phyloP scores from a whole-genome alignment of 371 early-diverging fungal species.

The Mucor irregularis region DNA sequence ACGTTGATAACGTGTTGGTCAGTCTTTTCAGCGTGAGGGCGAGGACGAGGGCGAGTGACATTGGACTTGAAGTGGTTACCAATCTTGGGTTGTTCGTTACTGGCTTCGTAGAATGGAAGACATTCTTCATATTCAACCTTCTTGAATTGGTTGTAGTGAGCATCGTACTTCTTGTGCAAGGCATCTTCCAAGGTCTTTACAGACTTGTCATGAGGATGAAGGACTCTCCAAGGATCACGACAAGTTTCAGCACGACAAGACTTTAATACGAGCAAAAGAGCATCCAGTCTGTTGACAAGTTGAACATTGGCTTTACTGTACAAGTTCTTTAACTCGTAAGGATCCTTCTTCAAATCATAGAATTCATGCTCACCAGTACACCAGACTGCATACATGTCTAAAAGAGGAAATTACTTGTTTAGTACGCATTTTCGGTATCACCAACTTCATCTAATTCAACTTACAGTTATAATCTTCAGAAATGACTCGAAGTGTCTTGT shows the following conservation, averaged over 20 bases:
- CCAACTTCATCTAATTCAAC: background rate
- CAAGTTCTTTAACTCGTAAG: conserved; percentile 57
- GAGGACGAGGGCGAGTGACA: background rate
- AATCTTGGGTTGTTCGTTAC: conserved; percentile 32
- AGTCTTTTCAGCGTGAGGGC: background rate
- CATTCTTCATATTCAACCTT: conserved; percentile 38
- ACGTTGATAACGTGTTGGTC: conserved; percentile 5
- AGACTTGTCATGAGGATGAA: conserved; percentile 38
- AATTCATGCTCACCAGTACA: conserved; percentile 68
- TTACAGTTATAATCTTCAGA: conserved; percentile 52
- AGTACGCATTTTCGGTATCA: background rate
- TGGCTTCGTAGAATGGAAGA: conserved; percentile 16
- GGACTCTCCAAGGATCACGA: conserved; percentile 59
- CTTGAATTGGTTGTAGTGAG: conserved; percentile 27
- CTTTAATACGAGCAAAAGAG: conserved; percentile 54
- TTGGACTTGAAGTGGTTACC: conserved; percentile 18
- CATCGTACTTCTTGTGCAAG: conserved; percentile 35
- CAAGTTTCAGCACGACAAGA: conserved; percentile 59
- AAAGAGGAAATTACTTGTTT: background rate
- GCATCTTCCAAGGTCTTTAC: conserved; percentile 39
- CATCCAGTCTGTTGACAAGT: conserved; percentile 59
- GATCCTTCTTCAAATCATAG: conserved; percentile 58
- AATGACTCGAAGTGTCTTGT: conserved; percentile 63
- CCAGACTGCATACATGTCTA: conserved; percentile 58
- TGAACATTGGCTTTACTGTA: conserved; percentile 22